Percentiles rank a stretch among this genome's conserved stretches.
These are phyloP conservation scores for Penicillium sp. DNA, from an alignment of 2,329 filamentous ascomycete genomes.

Conservation along the genomic window DNA sequence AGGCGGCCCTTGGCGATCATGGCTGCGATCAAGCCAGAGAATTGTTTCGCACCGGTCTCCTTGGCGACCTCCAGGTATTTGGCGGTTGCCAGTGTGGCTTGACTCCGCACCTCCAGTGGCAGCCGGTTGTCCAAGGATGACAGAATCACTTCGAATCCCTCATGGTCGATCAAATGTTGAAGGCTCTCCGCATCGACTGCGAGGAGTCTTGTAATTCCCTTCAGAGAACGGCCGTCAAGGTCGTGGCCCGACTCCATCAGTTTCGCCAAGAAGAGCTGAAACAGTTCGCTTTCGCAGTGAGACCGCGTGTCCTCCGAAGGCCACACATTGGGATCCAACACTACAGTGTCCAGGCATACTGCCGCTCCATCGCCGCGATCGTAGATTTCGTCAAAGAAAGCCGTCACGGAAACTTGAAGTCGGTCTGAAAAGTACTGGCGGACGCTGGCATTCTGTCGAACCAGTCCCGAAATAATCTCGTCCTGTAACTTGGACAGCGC, in stretches of 20 bases:
- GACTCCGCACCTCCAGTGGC: slow-evolving; percentile 65
- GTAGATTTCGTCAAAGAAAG: slow-evolving; percentile 48
- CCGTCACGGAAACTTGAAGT: slow-evolving; percentile 42
- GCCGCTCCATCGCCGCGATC: slow-evolving; percentile 45
- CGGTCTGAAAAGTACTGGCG: slow-evolving; percentile 42
- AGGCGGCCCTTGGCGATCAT: slow-evolving; percentile 69
- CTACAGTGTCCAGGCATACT: slow-evolving; percentile 44
- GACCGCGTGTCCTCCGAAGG: slow-evolving; percentile 39
- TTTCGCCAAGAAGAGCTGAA: slow-evolving; percentile 69
- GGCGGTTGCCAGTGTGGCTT: slow-evolving; percentile 75
- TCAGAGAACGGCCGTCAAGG: slow-evolving; percentile 56
- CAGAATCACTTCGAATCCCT: slow-evolving; percentile 79
- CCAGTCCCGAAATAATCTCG: slow-evolving; percentile 44
- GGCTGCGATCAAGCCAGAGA: slow-evolving; percentile 68
- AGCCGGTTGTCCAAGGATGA: slow-evolving; percentile 80
- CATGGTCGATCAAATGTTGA: slow-evolving; percentile 54
- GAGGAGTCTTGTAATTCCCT: slow-evolving; percentile 55
- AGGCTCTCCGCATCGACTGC: slow-evolving; percentile 51
- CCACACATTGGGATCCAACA: slow-evolving; percentile 45
- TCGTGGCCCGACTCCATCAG: slow-evolving; percentile 88
- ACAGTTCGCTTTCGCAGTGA: slow-evolving; percentile 46
- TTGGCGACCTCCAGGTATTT: slow-evolving; percentile 76
- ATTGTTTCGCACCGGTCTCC: slow-evolving; percentile 62
- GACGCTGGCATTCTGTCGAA: slow-evolving; percentile 41
- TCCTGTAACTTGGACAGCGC: slow-evolving; percentile 41